Base-by-base conservation (phyloP, 305 asterid genomes). In the Monarda citriodora region DNA sequence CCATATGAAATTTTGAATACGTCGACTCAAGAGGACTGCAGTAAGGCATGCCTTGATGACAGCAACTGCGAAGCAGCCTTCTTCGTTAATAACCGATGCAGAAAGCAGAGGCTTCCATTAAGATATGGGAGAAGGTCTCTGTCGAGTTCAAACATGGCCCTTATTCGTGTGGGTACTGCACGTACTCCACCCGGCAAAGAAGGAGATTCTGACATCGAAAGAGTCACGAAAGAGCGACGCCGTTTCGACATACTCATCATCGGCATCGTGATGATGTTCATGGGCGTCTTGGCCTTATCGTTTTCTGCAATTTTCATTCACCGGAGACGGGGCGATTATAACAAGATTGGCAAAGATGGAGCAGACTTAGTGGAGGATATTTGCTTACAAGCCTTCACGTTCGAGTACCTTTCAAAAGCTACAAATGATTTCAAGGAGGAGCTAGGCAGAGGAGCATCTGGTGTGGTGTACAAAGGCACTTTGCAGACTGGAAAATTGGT, bases 51-150 rank as follows among this genome's bases (percentile, higher is more conserved):
- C 56, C 69, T 65, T 5, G 52, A 68, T 6, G 91, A 84, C 55
- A 81, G 84, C 29, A 76, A 74, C 21, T 81, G 91, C 36, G 88
- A 76, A 12, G 80, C 68, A 2, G 76, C 81, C 5, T 46, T 68
- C 18, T 69, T 64, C 50, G 21, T 14, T 5, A 65, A 63, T 17
- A 53, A 22, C 2, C 14, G 0, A 1, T 80, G 91, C 55, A 22
- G 34, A 17, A 80, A 69, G 75, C 85, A 80, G 46, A 61, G 51
- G 78, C 74, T 83, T 8, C 91, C 88, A 0, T 34, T 84, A 22
- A 70, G 61, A 44, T 84, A 9, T 10, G 86, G 86, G 15, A 67
- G 74, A 25, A 64, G 72, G 53, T 14, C 9, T 2, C 1, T 1
- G 31, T 0, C 2, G 17, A 58, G 62, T 29, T 31, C 69, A 5